phyloP scores from a whole-genome alignment of 495 filamentous ascomycete genomes.

The Penicillium silybi region DNA sequence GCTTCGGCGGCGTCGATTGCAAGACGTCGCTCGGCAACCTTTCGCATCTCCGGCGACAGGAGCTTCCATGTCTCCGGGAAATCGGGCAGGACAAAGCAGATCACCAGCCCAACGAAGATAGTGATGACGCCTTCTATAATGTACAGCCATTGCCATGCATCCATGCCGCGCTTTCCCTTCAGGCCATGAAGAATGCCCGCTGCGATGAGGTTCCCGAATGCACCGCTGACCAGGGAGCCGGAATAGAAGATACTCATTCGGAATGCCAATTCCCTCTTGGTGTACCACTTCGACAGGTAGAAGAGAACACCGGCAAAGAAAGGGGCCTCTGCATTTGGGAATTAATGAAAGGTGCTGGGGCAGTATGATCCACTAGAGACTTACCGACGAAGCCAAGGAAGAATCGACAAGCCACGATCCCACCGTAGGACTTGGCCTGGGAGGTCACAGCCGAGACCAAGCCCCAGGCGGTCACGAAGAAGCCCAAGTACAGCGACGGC shows the following conservation, averaged over 20 bases:
- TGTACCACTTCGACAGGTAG: constrained; percentile 60
- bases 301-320: constrained; percentile 51
- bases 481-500: constrained; percentile 45
- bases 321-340: constrained; percentile 38
- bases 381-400: constrained; percentile 45
- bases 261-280: constrained; percentile 51
- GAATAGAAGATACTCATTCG: constrained; percentile 65
- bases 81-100: constrained; percentile 43
- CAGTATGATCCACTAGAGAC: not conserved
- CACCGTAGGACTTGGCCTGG: constrained; percentile 48
- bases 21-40: constrained; percentile 47
- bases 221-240: constrained; percentile 57
- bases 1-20: constrained; percentile 45
- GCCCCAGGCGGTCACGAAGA: constrained; percentile 53
- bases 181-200: constrained; percentile 48
- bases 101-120: constrained; percentile 34
- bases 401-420: constrained; percentile 53
- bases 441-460: constrained; percentile 49
- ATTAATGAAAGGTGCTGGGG: not conserved
- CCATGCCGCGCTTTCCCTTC: constrained; percentile 35
- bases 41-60: constrained; percentile 44
- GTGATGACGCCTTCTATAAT: constrained; percentile 48
- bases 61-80: constrained; percentile 48
- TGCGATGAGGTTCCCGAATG: constrained; percentile 62
- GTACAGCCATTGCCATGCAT: constrained; percentile 52